These are phyloP conservation scores for Verticillium longisporum DNA, from an alignment of 2,329 filamentous ascomycete species.

Conservation along the genomic window DNA sequence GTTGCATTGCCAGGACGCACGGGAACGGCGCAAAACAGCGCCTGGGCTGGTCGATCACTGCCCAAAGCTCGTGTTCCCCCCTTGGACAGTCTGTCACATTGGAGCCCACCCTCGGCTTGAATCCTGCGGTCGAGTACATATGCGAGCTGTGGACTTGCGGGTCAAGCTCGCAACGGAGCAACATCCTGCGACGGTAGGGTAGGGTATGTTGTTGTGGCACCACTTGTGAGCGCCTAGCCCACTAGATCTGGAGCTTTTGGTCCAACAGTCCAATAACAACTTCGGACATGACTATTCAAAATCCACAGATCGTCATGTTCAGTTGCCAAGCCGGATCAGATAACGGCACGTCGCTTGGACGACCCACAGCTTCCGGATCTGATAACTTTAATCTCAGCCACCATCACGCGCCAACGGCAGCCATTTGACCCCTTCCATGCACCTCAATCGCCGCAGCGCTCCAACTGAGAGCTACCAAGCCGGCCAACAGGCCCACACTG, in stretches of 20 bases:
- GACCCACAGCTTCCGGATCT: not conserved
- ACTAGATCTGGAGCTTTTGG: not conserved
- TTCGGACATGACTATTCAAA: not conserved
- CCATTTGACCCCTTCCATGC: not conserved
- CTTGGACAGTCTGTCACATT: too few species aligned
- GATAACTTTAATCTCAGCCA: not conserved
- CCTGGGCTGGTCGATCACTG: not conserved
- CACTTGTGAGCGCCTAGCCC: not conserved
- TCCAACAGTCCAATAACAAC: not conserved
- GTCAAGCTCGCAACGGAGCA: not conserved
- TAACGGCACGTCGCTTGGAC: not conserved
- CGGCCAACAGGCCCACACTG: not conserved
- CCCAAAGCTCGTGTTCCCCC: not conserved
- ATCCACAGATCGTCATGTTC: not conserved
- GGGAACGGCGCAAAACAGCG: not conserved
- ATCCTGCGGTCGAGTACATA: not conserved
- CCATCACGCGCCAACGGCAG: not conserved
- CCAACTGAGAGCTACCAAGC: not conserved
- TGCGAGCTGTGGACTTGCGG: not conserved
- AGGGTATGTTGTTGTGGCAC: not conserved
- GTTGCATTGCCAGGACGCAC: not conserved
- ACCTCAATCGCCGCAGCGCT: not conserved
- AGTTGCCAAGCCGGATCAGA: not conserved
- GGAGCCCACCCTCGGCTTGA: too few species aligned
- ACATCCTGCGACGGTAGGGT: not conserved